Conservation (phyloP, 2,329 filamentous ascomycete species). For the Penicillium fuscoglaucum region DNA sequence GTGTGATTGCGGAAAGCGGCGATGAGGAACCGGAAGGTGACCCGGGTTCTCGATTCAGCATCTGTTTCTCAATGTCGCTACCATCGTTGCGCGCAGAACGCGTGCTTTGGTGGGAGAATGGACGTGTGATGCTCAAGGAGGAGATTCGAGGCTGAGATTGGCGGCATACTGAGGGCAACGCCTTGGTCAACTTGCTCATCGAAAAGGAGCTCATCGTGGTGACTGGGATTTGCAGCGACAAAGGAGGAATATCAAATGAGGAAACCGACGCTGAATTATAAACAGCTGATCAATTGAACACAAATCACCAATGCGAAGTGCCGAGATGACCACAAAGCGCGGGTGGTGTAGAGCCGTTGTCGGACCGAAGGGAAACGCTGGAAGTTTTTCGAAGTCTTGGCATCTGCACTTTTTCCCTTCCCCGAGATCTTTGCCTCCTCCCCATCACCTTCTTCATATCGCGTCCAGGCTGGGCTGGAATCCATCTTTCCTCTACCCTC, state of each 20-base stretch:
- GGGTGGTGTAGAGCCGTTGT: slow-evolving; percentile 20
- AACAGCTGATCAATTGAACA: slow-evolving; percentile 6
- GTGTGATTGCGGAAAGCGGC: slow-evolving; percentile 32
- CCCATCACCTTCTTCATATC: slow-evolving; percentile 24
- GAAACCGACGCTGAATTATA: not conserved
- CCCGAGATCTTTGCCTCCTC: slow-evolving; percentile 28
- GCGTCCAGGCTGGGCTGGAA: slow-evolving; percentile 28
- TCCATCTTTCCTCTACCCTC: slow-evolving; percentile 4
- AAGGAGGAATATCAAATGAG: not conserved
- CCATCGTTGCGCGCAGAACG: slow-evolving; percentile 15
- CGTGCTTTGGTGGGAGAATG: slow-evolving; percentile 32
- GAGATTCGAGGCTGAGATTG: slow-evolving; percentile 26
- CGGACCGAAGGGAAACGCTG: slow-evolving; percentile 34
- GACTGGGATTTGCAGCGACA: slow-evolving; percentile 1
- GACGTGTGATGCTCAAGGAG: slow-evolving; percentile 27
- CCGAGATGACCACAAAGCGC: slow-evolving; percentile 4
- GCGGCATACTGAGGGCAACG: slow-evolving; percentile 35
- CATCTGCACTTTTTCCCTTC: slow-evolving; percentile 40
- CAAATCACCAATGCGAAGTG: not conserved
- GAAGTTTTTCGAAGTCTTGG: slow-evolving; percentile 42
- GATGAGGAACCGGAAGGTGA: slow-evolving; percentile 22
- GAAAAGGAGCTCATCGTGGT: slow-evolving; percentile 37
- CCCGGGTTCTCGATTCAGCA: slow-evolving; percentile 27
- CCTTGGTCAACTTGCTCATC: slow-evolving; percentile 33
- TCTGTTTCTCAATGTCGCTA: slow-evolving; percentile 31